Evolutionary conservation across 1,284 basidiomycete species (phyloP), one percentile per base, ranked within the genome.

Genomic region (Chalciporus piperatoides): DNA sequence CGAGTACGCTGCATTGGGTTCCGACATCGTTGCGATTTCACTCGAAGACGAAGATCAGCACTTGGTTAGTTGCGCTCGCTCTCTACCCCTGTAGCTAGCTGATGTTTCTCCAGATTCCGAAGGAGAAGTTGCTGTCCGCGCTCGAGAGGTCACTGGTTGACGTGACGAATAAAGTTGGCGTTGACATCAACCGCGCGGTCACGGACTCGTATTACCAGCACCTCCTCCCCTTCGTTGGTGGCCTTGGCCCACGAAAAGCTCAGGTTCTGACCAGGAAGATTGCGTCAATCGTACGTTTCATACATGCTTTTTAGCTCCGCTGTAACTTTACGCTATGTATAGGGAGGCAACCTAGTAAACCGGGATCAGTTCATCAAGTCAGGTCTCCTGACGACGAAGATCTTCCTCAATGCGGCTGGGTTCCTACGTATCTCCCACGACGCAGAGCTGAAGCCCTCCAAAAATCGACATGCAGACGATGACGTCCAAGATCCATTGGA

Each of bases 191-290:
- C 67, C 85, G 86, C 25, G 91, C 92, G 27, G 84, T 93, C 24
- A 82, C 82, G 2, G 91, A 97, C 68, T 65, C 83, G 1, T 98
- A 98, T 67, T 90, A 95, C 60, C 86, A 90, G 58, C 78, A 86
- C 43, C 79, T 98, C 46, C 77, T 99, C 10, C 93, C 90, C 0
- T 97, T 90, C 63, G 83, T 99, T 28, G 86, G 93, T 58, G 97
- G 97, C 32, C 78, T 99, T 41, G 97, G 97, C 6, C 96, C 94
- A 12, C 82, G 97, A 52, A 99, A 99, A 69, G 92, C 96, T 9
- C 86, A 93, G 57, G 81, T 82, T 9, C 70, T 99, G 37, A 78
- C 95, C 51, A 88, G 88, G 68, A 90, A 87, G 65, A 92, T 97
- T 48, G 80, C 78, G 7, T 71, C 80, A 17, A 75, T 86, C 62